phyloP scores from a whole-genome alignment of 257 asterid species.

The Knoxia roxburghii region DNA sequence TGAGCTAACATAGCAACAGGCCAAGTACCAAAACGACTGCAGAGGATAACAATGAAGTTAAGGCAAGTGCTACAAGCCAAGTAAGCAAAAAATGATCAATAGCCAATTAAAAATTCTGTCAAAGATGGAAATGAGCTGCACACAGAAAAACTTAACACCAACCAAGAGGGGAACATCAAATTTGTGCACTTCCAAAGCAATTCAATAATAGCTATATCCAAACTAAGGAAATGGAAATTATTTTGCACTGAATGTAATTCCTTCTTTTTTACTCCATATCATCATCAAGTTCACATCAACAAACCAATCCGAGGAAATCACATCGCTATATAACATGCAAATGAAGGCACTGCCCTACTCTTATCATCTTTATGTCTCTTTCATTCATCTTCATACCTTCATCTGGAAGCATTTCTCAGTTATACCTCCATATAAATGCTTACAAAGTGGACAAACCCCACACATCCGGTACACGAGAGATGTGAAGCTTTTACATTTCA shows the following conservation, averaged over 20 bases:
- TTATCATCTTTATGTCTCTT: neutral
- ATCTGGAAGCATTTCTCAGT: neutral
- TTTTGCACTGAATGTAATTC: neutral
- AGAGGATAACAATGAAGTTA: conserved; percentile 18
- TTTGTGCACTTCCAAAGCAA: neutral
- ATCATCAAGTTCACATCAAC: neutral
- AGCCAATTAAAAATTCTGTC: neutral
- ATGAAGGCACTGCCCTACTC: neutral
- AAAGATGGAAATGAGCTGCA: neutral
- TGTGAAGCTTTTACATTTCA: neutral
- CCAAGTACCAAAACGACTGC: conserved; percentile 97
- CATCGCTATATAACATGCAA: neutral
- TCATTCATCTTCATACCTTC: neutral
- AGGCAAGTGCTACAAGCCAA: conserved; percentile 4
- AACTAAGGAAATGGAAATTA: neutral
- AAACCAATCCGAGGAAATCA: neutral
- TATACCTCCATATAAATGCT: neutral
- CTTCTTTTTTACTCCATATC: neutral
- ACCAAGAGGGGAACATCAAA: neutral
- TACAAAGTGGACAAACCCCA: neutral
- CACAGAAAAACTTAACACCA: neutral
- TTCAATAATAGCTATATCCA: neutral
- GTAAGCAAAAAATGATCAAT: neutral
- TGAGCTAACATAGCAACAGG: conserved; percentile 93
- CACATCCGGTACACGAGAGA: too few relatives aligned